Evolutionary conservation across 768 basidiomycete genomes (phyloP).

Genomic region (Mycena indigotica): DNA sequence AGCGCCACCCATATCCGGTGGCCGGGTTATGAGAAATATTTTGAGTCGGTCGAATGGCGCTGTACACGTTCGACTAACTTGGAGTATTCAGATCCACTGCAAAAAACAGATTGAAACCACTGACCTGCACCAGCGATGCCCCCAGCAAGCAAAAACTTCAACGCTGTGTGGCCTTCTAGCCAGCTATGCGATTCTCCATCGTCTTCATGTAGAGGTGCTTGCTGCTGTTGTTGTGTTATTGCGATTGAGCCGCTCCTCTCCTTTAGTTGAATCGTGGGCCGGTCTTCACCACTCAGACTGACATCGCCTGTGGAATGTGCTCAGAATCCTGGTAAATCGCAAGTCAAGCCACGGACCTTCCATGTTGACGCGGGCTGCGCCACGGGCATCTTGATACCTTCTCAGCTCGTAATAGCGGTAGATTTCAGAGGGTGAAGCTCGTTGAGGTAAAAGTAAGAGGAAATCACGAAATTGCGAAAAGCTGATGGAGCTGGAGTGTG

Average conservation of each 20-base stretch:
- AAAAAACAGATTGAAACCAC: conserved; percentile 30
- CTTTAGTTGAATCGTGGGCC: conserved; percentile 42
- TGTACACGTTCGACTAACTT: conserved; percentile 94
- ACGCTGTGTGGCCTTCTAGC: conserved; percentile 69
- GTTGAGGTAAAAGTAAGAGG: conserved; percentile 81
- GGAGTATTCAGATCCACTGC: no score
- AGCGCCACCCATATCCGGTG: conserved; percentile 69
- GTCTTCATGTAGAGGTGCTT: conserved; percentile 49
- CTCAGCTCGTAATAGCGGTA: conserved; percentile 78
- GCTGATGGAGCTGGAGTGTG: conserved; percentile 66
- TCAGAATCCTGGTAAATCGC: no score
- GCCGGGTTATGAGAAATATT: conserved; percentile 91
- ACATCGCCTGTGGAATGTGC: conserved; percentile 72
- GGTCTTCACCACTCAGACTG: conserved; percentile 76
- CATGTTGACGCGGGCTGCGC: conserved; percentile 82
- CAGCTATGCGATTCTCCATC: conserved; percentile 62
- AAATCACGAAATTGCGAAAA: conserved; percentile 91
- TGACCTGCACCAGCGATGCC: conserved; percentile 92
- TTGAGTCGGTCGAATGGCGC: conserved; percentile 98
- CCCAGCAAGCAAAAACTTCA: conserved; percentile 91
- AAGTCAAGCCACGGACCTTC: conserved; percentile 85
- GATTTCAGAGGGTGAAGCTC: conserved; percentile 80
- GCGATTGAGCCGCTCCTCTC: conserved; percentile 10
- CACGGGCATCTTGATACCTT: conserved; percentile 72
- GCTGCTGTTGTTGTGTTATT: conserved; percentile 43